phyloP scores from a whole-genome alignment of 2,329 filamentous ascomycete genomes.

The Verticillium zaregamsianum region DNA sequence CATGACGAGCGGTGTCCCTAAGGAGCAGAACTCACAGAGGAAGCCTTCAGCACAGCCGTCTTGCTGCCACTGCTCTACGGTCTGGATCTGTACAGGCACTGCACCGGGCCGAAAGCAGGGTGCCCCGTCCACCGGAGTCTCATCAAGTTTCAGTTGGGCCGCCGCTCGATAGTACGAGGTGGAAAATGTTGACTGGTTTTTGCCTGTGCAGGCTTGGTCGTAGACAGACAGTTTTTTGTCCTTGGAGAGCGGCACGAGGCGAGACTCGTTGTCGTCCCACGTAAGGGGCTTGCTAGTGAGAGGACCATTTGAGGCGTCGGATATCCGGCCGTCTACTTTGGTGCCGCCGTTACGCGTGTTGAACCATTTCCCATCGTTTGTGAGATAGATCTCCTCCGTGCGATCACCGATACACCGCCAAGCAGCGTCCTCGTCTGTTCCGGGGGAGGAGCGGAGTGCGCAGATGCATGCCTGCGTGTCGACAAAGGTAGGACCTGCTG shows the following conservation, averaged over 20 bases:
- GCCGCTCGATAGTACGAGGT: conserved; percentile 33
- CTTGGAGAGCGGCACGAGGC: conserved; percentile 21
- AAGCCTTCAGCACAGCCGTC: conserved; percentile 37
- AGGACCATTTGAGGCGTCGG: conserved; percentile 32
- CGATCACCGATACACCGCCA: conserved; percentile 44
- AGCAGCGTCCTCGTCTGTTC: conserved; percentile 13
- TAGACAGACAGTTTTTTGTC: conserved; percentile 23
- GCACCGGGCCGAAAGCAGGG: conserved; percentile 36
- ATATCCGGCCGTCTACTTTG: conserved; percentile 21
- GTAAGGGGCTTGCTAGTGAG: conserved; percentile 20
- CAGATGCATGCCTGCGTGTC: conserved; percentile 35
- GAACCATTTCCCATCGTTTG: conserved; percentile 38
- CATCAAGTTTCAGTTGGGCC: conserved; percentile 15
- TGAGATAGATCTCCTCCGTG: conserved; percentile 30
- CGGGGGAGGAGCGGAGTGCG: conserved; percentile 22
- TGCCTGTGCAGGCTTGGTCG: conserved; percentile 35
- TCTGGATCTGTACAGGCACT: conserved; percentile 35
- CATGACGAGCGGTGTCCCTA: background rate
- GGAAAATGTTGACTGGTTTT: conserved; percentile 35
- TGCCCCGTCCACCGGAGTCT: conserved; percentile 29
- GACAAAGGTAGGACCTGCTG: conserved; percentile 31
- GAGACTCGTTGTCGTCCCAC: conserved; percentile 19
- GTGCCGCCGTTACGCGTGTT: conserved; percentile 20
- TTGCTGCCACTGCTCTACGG: conserved; percentile 27
- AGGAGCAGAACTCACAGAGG: conserved; percentile 28